Base-by-base conservation (phyloP, 352 stramenopile genomes). In the Globisporangium yorkense region DNA sequence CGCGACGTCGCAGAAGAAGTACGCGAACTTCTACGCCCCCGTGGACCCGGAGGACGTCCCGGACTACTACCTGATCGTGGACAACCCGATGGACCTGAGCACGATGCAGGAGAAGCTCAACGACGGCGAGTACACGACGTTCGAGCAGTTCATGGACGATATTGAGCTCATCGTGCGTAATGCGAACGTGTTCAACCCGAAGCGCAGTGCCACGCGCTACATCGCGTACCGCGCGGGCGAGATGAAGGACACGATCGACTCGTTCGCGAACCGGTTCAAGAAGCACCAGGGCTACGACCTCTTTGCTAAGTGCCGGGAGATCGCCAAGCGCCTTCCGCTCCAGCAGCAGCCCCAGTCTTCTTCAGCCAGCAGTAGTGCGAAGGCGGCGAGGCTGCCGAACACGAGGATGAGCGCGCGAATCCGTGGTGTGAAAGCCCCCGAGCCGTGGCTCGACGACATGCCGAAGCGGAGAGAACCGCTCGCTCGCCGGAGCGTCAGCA, bases 231-330 rank as follows among this genome's bases (percentile, higher is more conserved):
- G 87, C 6, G 89, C 89, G 12, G 77, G 75, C 15, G 80, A 75
- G 15, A 96, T 97, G 87, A 83, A 92, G 48, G 89, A 97, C 61
- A 94, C 95, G 40, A 92, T 96, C 51, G 48, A 89, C 44, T 94
- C 83, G 24, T 95, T 89, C 59, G 81, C 83, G 16, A 81, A 96
- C 66, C 82, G 87, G 16, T 96, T 97, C 58, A 87, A 84, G 5
- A 78, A 86, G 24, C 77, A 87, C 21, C 78, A 95, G 54, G 87
- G 88, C 2, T 96, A 96, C 66, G 88, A 97, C 24, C 59, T 97
- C 13, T 96, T 97, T 60, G 79, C 77, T 10, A 92, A 92, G 51
- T 97, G 88, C 50, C 72, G 80, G 1, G 79, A 88, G 8, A 83
- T 90, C 40, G 87, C 80, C 1, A 88, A 80, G 62, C 77, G 77